Evolutionary conservation across 2,329 filamentous ascomycete species (phyloP).

Genomic region (Hymenoscyphus albidus): DNA sequence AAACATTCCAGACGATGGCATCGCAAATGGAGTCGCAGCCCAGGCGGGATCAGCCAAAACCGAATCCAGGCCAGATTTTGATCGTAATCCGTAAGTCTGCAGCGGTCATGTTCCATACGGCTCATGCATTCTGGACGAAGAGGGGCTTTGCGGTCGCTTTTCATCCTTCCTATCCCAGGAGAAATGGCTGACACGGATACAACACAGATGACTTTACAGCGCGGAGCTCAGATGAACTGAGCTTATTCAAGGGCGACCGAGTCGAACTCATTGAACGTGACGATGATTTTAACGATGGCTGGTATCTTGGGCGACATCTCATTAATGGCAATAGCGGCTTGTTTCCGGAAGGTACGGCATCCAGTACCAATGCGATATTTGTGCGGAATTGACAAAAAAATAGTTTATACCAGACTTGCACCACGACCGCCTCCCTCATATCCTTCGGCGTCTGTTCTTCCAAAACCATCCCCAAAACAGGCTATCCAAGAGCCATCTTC

Average conservation of each 20-base stretch:
- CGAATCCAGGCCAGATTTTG: constrained; percentile 63
- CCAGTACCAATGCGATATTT: not conserved
- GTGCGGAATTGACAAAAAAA: not conserved
- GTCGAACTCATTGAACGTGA: constrained; percentile 81
- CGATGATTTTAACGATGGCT: constrained; percentile 84
- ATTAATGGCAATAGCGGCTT: constrained; percentile 71
- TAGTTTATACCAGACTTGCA: constrained; percentile 37
- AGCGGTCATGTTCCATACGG: not conserved
- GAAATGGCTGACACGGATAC: not conserved
- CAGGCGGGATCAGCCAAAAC: constrained; percentile 38
- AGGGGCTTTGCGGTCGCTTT: not conserved
- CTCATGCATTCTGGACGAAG: not conserved
- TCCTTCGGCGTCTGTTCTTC: constrained; percentile 23
- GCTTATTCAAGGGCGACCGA: constrained; percentile 76
- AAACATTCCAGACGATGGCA: constrained; percentile 37
- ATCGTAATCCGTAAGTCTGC: constrained; percentile 65
- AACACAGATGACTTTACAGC: constrained; percentile 81
- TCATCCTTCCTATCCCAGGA: not conserved
- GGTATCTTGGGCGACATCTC: constrained; percentile 75
- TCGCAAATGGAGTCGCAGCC: constrained; percentile 40
- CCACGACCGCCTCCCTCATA: constrained; percentile 33
- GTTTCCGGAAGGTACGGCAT: constrained; percentile 69
- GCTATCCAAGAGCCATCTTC: not conserved
- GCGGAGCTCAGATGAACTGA: constrained; percentile 89
- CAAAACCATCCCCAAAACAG: constrained; percentile 4